Evolutionary conservation across 2,329 filamentous ascomycete genomes (phyloP).

Genomic region (Aureobasidium lini): DNA sequence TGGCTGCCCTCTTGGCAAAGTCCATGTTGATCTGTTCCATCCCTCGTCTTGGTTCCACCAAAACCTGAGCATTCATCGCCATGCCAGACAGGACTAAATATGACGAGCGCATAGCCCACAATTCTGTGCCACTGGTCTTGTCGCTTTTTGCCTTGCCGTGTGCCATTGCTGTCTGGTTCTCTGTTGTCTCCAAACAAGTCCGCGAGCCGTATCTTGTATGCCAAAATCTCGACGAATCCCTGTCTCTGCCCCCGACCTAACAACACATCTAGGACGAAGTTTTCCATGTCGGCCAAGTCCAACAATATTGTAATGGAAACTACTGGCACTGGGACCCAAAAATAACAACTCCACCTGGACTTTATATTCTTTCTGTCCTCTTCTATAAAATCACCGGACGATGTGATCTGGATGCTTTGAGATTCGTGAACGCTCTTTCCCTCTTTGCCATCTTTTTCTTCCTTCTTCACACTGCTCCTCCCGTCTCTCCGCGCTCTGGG

Average conservation of each 20-base stretch:
- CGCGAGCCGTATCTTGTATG: constrained; percentile 53
- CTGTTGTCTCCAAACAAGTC: constrained; percentile 40
- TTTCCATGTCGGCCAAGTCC: constrained; percentile 86
- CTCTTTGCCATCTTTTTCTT: constrained; percentile 29
- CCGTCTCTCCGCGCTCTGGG: constrained; percentile 5
- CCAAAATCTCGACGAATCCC: constrained; percentile 15
- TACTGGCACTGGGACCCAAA: constrained; percentile 88
- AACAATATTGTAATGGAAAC: constrained; percentile 70
- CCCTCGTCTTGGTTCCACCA: not conserved
- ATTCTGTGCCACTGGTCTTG: not conserved
- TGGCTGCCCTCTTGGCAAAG: not conserved
- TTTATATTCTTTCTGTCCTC: constrained; percentile 45
- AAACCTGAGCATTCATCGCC: not conserved
- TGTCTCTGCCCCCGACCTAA: not conserved
- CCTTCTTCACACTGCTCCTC: constrained; percentile 15
- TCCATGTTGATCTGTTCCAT: not conserved
- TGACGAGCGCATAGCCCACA: not conserved
- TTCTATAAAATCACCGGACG: constrained; percentile 30
- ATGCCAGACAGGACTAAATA: not conserved
- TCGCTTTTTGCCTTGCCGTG: not conserved
- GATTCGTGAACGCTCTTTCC: constrained; percentile 32
- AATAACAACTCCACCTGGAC: constrained; percentile 88
- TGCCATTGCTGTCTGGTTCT: constrained; percentile 21
- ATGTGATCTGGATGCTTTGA: constrained; percentile 32
- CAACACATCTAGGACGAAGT: constrained; percentile 59